Evolutionary conservation across 768 basidiomycete species (phyloP).

Genomic region (Mycena belliarum): DNA sequence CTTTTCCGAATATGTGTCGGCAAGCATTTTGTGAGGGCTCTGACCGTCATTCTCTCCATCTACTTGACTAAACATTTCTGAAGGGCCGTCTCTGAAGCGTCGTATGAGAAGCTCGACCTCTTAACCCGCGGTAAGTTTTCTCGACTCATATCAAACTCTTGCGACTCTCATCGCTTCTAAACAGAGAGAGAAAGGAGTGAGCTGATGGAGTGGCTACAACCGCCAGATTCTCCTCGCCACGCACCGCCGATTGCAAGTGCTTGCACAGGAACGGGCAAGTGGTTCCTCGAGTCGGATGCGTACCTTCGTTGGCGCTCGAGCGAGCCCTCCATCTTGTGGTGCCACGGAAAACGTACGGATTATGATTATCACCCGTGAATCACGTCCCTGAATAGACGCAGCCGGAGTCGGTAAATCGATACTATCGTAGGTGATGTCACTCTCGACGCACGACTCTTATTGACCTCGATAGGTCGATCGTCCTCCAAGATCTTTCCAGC

Average conservation of each 20-base stretch:
- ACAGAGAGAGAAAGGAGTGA: slow-evolving; percentile 5
- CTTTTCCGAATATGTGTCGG: slow-evolving; percentile 3
- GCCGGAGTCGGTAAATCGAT: slow-evolving; percentile 17
- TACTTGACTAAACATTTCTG: neutral
- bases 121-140: neutral
- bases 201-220: slow-evolving; percentile 8
- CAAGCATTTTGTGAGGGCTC: neutral
- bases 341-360: slow-evolving; percentile 12
- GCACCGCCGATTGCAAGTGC: neutral
- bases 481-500: slow-evolving; percentile 12
- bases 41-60: neutral
- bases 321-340: slow-evolving; percentile 10
- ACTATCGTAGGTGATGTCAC: slow-evolving; percentile 5
- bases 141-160: too few species aligned
- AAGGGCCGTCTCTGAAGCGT: neutral
- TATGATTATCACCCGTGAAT: neutral
- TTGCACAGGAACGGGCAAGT: slow-evolving; percentile 15
- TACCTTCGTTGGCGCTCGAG: slow-evolving; percentile 9
- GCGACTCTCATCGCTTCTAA: neutral
- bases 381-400: neutral
- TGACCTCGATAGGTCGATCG: slow-evolving; percentile 5
- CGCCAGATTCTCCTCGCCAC: slow-evolving; percentile 2
- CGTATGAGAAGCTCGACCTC: neutral
- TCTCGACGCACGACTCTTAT: neutral
- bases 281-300: slow-evolving; percentile 9